Base-by-base conservation (phyloP, 495 filamentous ascomycete genomes). In the Thermothielavioides terrestris region DNA sequence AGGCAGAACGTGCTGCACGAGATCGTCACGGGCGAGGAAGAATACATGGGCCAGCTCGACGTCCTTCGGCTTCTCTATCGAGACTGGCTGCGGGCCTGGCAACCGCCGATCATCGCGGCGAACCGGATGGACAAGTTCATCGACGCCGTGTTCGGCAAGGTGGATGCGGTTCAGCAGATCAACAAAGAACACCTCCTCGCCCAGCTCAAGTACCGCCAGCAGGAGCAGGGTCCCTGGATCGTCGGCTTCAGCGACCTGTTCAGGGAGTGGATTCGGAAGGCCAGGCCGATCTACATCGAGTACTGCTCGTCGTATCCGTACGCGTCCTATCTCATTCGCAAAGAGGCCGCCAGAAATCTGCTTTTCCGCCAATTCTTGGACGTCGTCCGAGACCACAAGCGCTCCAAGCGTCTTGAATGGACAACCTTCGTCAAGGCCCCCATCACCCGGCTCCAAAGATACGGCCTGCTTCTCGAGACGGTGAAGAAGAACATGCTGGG, bases 201-300 rank as follows among this genome's bases (percentile, higher is more conserved):
- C 2, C 92, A 97, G 64, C 75, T 99, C 56, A 97, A 97, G 54
- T 99, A 96, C 61, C 84, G 94, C 26, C 92, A 99, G 64, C 85
- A 91, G 56, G 92, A 97, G 60, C 90, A 99, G 64, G 92, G 94
- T 0, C 92, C 92, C 0, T 97, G 88, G 76, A 83, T 99, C 51
- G 75, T 78, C 37, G 92, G 94, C 8, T 95, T 96, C 66, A 95
- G 89, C 60, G 92, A 97, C 56, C 89, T 99, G 46, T 99, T 99
- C 71, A 76, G 92, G 50, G 94, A 99, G 67, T 99, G 92, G 92
- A 94, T 99, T 56, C 79, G 92, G 42, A 97, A 96, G 67, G 92
- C 94, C 2, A 88, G 84, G 67, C 68, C 70, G 5, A 82, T 85
- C 1, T 99, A 97, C 67, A 82, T 96, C 52, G 90, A 90, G 36